These are phyloP conservation scores for Fusarium camptoceras DNA, from an alignment of 2,329 filamentous ascomycete species.

Conservation along the genomic window DNA sequence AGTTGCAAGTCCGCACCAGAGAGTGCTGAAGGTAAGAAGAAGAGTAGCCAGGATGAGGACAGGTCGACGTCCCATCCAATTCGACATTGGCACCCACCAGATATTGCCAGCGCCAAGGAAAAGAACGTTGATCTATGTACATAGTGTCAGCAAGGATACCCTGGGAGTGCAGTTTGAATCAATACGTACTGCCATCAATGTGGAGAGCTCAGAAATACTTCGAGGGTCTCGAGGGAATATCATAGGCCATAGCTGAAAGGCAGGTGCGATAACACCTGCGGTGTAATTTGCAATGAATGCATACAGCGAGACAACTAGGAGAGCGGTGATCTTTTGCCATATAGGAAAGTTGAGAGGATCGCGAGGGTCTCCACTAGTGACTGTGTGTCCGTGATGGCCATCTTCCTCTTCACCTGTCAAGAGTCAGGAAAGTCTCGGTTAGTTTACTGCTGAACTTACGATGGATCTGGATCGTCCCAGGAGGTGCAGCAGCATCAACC, in stretches of 20 bases:
- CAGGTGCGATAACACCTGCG: conserved; percentile 50
- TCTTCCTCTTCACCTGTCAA: conserved; percentile 14
- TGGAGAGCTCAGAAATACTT: conserved; percentile 44
- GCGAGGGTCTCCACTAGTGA: conserved; percentile 45
- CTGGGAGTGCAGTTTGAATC: fast-evolving
- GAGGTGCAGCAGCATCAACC: conserved; percentile 26
- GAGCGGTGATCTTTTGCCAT: conserved; percentile 49
- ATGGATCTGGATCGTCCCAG: conserved; percentile 25
- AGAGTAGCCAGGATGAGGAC: conserved; percentile 49
- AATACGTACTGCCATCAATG: conserved; percentile 48
- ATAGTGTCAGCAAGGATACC: background rate
- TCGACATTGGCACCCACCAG: conserved; percentile 53
- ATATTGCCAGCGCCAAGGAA: conserved; percentile 52
- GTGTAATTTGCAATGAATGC: conserved; percentile 52
- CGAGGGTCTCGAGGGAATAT: conserved; percentile 46
- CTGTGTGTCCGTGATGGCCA: background rate
- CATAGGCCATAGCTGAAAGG: conserved; percentile 49
- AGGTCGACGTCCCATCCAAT: conserved; percentile 50
- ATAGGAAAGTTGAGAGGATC: conserved; percentile 53
- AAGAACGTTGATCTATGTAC: conserved; percentile 49
- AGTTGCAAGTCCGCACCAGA: conserved; percentile 45
- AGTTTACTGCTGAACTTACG: background rate
- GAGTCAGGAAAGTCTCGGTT: fast-evolving
- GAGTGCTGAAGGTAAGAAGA: conserved; percentile 42
- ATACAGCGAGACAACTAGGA: conserved; percentile 48